Percentiles rank a stretch among this genome's conserved stretches.
These are phyloP conservation scores for Tricholoma furcatifolium DNA, from an alignment of 768 basidiomycete genomes.

Conservation along the genomic window DNA sequence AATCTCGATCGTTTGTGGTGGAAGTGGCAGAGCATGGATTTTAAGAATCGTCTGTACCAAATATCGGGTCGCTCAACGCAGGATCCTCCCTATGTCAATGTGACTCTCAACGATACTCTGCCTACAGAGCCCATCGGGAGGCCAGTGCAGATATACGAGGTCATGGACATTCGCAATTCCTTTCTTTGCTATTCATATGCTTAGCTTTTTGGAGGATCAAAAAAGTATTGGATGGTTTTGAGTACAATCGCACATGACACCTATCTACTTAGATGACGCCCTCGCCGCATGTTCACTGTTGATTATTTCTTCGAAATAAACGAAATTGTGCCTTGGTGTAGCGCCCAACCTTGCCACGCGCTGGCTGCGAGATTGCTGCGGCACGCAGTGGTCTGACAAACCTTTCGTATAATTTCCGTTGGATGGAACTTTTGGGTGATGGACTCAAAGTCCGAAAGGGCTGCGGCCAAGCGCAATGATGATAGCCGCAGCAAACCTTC, in stretches of 20 bases:
- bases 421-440: background rate
- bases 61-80: constrained; percentile 33
- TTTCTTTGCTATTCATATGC: constrained; percentile 1
- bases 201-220: background rate
- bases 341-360: too few species aligned
- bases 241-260: too few species aligned
- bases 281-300: too few species aligned
- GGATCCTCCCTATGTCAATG: constrained; percentile 26
- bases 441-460: background rate
- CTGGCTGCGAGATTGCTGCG: too few species aligned
- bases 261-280: background rate
- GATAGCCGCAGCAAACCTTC: background rate
- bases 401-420: too few species aligned
- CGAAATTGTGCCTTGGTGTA: too few species aligned
- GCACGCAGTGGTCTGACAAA: too few species aligned
- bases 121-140: background rate
- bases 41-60: constrained; percentile 25
- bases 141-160: background rate
- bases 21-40: constrained; percentile 32
- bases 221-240: background rate
- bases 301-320: too few species aligned
- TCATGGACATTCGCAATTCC: constrained; percentile 5
- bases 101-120: constrained; percentile 31
- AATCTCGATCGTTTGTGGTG: constrained; percentile 42
- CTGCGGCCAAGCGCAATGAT: background rate